These are phyloP conservation scores for Linum usitatissimum DNA, from an alignment of 345 rosid species.

Conservation along the genomic window DNA sequence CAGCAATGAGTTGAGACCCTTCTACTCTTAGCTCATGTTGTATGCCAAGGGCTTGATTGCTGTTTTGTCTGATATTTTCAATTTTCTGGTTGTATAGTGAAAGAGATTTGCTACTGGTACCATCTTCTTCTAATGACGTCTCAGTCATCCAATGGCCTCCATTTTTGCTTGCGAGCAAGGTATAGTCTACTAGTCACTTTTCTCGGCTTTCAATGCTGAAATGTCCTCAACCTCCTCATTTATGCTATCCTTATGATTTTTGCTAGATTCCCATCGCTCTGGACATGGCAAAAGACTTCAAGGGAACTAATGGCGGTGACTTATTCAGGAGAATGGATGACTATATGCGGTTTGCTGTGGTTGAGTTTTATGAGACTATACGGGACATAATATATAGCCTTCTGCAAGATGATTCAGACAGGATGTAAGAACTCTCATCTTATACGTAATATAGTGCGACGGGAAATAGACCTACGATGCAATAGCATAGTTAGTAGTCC, in stretches of 20 bases:
- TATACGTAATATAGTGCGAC: conserved; percentile 3
- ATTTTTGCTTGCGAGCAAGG: conserved; percentile 96
- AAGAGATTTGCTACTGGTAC: conserved; percentile 77
- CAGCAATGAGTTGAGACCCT: conserved; percentile 51
- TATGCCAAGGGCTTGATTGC: conserved; percentile 9
- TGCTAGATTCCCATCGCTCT: conserved; percentile 88
- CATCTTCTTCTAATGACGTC: conserved; percentile 54
- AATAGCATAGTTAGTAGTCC: conserved; percentile 3
- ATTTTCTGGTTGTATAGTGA: conserved; percentile 43
- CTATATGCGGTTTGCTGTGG: conserved; percentile 68
- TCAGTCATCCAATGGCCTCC: conserved; percentile 95
- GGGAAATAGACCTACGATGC: neutral
- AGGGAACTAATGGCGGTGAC: conserved; percentile 53
- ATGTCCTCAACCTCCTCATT: conserved; percentile 11
- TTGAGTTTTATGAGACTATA: conserved; percentile 74
- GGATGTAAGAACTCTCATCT: conserved; percentile 33
- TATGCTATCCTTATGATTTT: conserved; percentile 13
- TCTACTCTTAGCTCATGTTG: conserved; percentile 12
- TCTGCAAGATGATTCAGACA: conserved; percentile 58
- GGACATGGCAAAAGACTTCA: conserved; percentile 98
- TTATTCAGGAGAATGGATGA: conserved; percentile 79
- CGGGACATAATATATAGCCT: conserved; percentile 46
- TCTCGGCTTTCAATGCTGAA: conserved; percentile 10
- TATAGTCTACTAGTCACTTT: conserved; percentile 20
- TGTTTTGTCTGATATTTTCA: conserved; percentile 12